These are phyloP conservation scores for Wickerhamiella occidentalis DNA, from an alignment of 805 yeast genomes.

Conservation along the genomic window DNA sequence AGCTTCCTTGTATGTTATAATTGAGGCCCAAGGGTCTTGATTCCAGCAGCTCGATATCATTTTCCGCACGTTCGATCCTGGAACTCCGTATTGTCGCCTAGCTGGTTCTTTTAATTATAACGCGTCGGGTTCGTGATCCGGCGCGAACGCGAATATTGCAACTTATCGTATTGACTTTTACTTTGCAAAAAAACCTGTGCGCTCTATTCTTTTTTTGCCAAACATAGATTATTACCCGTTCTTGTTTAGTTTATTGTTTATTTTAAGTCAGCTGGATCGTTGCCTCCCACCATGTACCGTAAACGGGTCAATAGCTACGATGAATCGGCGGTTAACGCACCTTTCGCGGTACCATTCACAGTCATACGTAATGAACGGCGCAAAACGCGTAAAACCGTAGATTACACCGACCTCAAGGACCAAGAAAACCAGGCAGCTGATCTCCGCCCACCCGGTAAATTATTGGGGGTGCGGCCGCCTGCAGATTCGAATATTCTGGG, in stretches of 20 bases:
- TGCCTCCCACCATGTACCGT: slow-evolving; percentile 5
- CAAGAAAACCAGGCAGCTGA: background rate
- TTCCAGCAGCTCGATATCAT: too few species aligned
- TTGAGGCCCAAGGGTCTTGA: too few species aligned
- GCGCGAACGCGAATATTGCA: background rate
- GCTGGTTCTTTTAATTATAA: too few species aligned
- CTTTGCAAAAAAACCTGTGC: too few species aligned
- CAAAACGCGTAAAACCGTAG: slow-evolving; percentile 8
- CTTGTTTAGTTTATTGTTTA: too few species aligned
- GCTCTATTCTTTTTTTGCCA: too few species aligned
- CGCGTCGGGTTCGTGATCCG: slow-evolving; percentile 3
- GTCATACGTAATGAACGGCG: slow-evolving; percentile 6
- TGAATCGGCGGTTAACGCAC: slow-evolving; percentile 9
- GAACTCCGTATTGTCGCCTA: too few species aligned
- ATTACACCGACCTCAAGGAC: slow-evolving; percentile 7
- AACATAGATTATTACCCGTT: too few species aligned
- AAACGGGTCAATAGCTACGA: slow-evolving; percentile 12
- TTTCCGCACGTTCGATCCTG: too few species aligned
- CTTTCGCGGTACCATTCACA: slow-evolving; percentile 11
- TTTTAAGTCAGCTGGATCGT: background rate
- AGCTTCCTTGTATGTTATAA: too few species aligned
- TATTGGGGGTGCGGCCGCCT: slow-evolving; percentile 8
- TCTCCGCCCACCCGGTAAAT: background rate
- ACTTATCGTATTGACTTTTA: too few species aligned
- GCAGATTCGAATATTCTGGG: slow-evolving; percentile 16